These are phyloP conservation scores for Phaffia rhodozyma DNA, from an alignment of 1,284 basidiomycete species.

Conservation along the genomic window DNA sequence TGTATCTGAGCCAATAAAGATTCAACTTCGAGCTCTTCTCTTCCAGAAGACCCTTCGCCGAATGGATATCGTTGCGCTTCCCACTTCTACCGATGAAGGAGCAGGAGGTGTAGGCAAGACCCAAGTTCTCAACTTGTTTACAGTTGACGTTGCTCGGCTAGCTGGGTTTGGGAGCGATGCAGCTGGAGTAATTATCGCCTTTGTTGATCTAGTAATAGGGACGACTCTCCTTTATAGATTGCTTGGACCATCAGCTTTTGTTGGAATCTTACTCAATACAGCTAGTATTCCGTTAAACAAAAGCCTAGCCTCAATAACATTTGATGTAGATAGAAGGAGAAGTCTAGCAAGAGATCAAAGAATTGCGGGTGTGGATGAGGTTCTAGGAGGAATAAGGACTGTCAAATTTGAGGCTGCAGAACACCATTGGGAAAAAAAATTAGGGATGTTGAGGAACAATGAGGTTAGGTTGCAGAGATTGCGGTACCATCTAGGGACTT, in stretches of 20 bases:
- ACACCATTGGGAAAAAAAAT: slow-evolving; percentile 7
- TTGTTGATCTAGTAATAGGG: slow-evolving; percentile 15
- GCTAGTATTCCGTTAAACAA: slow-evolving; percentile 12
- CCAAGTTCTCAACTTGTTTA: slow-evolving; percentile 10
- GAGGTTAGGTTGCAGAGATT: slow-evolving; percentile 31
- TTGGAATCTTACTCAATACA: slow-evolving; percentile 9
- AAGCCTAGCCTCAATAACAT: slow-evolving; percentile 5
- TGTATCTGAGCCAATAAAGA: not conserved
- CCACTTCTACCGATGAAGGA: not conserved
- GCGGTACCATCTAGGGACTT: slow-evolving; percentile 34
- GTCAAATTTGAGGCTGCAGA: slow-evolving; percentile 13
- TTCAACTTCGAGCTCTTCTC: slow-evolving; percentile 10
- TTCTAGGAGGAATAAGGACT: slow-evolving; percentile 6
- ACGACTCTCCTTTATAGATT: slow-evolving; percentile 7
- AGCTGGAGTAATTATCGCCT: slow-evolving; percentile 2
- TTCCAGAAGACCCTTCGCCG: slow-evolving; percentile 13
- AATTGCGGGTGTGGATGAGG: slow-evolving; percentile 13
- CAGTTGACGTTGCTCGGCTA: slow-evolving; percentile 8
- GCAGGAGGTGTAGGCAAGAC: not conserved
- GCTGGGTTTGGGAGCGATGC: not conserved
- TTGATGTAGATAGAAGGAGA: slow-evolving; percentile 7
- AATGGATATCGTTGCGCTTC: slow-evolving; percentile 1
- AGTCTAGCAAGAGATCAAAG: slow-evolving; percentile 4
- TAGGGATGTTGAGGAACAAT: slow-evolving; percentile 1
- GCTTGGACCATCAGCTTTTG: slow-evolving; percentile 7